phyloP scores from a whole-genome alignment of 2,329 filamentous ascomycete species.

The Zymoseptoria ardabiliae region DNA sequence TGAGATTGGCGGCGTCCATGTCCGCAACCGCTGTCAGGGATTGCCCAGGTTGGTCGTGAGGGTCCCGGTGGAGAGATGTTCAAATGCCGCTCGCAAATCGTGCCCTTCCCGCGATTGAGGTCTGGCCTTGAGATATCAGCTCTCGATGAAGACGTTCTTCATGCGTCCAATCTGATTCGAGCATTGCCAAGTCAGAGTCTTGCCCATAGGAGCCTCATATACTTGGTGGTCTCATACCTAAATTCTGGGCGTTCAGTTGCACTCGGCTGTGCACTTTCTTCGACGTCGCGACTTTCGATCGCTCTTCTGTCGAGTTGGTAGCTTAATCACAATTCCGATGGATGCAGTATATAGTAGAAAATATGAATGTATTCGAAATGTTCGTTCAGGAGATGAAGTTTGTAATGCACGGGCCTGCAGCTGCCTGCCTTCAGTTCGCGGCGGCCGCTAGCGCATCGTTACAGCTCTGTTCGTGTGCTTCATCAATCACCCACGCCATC shows the following conservation, averaged over 20 bases:
- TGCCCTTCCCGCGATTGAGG: neutral
- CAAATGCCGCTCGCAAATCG: neutral
- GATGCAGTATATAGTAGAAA: neutral
- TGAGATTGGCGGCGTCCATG: neutral
- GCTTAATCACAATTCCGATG: no score
- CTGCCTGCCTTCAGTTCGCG: no score
- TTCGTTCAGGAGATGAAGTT: neutral
- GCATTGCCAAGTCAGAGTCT: neutral
- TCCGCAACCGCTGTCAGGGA: neutral
- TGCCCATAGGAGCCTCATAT: neutral
- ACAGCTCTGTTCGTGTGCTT: neutral
- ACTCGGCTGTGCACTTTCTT: neutral
- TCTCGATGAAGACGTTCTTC: neutral
- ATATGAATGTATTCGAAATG: neutral
- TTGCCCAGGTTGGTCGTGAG: neutral
- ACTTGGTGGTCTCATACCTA: neutral
- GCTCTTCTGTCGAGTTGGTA: no score
- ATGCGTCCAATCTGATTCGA: neutral
- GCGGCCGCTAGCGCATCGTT: neutral
- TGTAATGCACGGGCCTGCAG: neutral
- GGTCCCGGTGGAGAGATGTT: neutral
- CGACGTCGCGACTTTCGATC: no score
- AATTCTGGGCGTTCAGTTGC: neutral
- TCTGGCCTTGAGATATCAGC: neutral
- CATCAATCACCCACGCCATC: conserved; percentile 5